phyloP scores from a whole-genome alignment of 2,329 filamentous ascomycete genomes.

The Xylariaceae sp. region DNA sequence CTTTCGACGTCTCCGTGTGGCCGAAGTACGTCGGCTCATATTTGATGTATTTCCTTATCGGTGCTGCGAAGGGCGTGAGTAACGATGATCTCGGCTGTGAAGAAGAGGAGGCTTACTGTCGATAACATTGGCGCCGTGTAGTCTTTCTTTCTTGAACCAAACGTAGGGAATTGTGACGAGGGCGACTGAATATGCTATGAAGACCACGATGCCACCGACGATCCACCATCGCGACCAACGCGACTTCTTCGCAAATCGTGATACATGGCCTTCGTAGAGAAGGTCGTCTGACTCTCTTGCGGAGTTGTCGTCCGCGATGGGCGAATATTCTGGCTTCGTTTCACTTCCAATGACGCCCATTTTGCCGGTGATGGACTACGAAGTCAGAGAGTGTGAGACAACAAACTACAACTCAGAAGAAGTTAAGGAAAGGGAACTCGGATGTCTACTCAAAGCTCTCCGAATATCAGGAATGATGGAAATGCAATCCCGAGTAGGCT shows the following conservation, averaged over 20 bases:
- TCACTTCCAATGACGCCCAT: conserved; percentile 10
- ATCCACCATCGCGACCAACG: conserved; percentile 12
- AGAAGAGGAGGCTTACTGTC: conserved; percentile 15
- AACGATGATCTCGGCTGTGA: background rate
- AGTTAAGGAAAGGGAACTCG: too few relatives aligned
- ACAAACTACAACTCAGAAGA: too few relatives aligned
- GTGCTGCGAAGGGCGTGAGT: conserved; percentile 6
- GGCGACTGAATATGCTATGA: conserved; percentile 17
- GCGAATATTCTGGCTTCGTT: conserved; percentile 12
- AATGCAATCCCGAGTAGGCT: too few relatives aligned
- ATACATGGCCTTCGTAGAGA: conserved; percentile 12
- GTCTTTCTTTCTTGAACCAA: conserved; percentile 20
- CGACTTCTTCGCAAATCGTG: conserved; percentile 2
- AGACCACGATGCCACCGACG: conserved; percentile 8
- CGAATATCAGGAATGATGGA: too few relatives aligned
- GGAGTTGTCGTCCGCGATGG: conserved; percentile 18
- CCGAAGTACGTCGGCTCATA: conserved; percentile 22
- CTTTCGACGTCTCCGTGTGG: conserved; percentile 20
- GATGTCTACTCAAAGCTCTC: too few relatives aligned
- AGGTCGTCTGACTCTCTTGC: conserved; percentile 19
- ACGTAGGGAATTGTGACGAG: conserved; percentile 19
- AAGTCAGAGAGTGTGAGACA: background rate
- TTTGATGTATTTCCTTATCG: conserved; percentile 18
- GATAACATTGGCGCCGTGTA: conserved; percentile 24
- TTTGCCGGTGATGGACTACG: background rate